Base-by-base conservation (phyloP, 2,329 filamentous ascomycete genomes). In the Coniella lustricola region DNA sequence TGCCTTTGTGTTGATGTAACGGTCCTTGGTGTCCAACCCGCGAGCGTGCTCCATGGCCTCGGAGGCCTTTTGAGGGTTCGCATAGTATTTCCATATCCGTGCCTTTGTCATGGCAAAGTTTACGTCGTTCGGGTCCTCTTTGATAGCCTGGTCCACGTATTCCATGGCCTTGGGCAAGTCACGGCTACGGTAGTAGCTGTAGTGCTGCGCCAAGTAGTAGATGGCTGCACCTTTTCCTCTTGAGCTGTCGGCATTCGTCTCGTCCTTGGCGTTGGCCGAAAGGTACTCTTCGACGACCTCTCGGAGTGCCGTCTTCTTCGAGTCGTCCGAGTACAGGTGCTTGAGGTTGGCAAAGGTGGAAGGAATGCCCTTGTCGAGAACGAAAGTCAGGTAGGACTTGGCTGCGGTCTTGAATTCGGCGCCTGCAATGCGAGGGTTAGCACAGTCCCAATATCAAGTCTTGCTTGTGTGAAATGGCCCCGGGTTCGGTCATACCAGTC, bases 331-430 rank as follows among this genome's bases (percentile, higher is more conserved):
- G 70, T 97, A 98, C 18, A 98, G 77, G 56, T 94, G 83, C 72
- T 98, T 98, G 52, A 98, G 77, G 66, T 97, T 98, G 32, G 90
- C 90, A 67, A 98, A 98, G 3, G 91, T 90, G 2, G 93, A 98
- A 1, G 93, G 91, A 3, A 97, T 87, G 10, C 91, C 93, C 68
- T 91, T 95, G 66, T 86, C 82, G 49, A 98, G 75, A 85, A 94
- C 94, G 25, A 84, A 76, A 44, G 83, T 77, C 52, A 98, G 67
- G 64, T 98, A 98, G 18, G 72, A 68, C 62, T 90, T 84, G 7
- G 86, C 90, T 20, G 87, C 84, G 57, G 81, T 69, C 61, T 78
- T 79, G 70, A 98, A 98, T 4, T 84, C 82, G 37, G 94, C 83
- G 4, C 88, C 85, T 83, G 59, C 25, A 29, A 5, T 29, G 37